phyloP scores from a whole-genome alignment of 2,329 filamentous ascomycete genomes.

The Ascosphaera acerosa region DNA sequence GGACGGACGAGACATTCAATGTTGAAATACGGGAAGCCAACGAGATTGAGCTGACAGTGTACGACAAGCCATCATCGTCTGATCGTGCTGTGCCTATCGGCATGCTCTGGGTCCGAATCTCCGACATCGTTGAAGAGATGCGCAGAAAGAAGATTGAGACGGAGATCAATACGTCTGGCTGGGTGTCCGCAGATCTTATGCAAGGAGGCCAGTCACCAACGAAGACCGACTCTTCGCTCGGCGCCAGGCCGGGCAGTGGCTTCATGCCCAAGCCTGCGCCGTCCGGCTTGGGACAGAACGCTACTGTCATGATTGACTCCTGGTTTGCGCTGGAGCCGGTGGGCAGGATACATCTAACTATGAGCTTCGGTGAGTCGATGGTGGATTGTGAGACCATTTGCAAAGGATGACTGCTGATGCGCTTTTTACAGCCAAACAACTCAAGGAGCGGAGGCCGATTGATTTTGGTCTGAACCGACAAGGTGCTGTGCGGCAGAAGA shows the following conservation, averaged over 20 bases:
- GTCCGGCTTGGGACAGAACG: constrained; percentile 8
- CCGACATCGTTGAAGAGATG: constrained; percentile 93
- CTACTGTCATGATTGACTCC: constrained; percentile 40
- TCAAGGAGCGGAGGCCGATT: constrained; percentile 55
- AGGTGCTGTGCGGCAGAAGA: constrained; percentile 87
- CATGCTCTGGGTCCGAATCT: constrained; percentile 87
- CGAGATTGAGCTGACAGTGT: constrained; percentile 91
- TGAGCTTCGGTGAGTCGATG: constrained; percentile 45
- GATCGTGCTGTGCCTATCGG: constrained; percentile 83
- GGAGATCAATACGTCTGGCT: constrained; percentile 80
- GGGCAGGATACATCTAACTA: constrained; percentile 68
- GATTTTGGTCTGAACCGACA: constrained; percentile 83
- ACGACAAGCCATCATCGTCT: constrained; percentile 51
- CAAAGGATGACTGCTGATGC: constrained; percentile 8
- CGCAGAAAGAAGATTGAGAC: constrained; percentile 90
- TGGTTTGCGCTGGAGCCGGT: constrained; percentile 96
- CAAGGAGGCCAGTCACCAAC: constrained; percentile 24
- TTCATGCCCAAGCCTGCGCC: constrained; percentile 12
- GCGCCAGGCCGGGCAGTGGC: constrained; percentile 15
- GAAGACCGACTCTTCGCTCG: constrained; percentile 8
- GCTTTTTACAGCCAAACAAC: constrained; percentile 41
- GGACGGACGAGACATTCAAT: constrained; percentile 75
- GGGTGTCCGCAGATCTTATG: constrained; percentile 96
- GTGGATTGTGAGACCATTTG: background rate
- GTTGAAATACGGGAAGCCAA: constrained; percentile 96